Evolutionary conservation across 306 rosid genomes (phyloP).

Genomic region (Sechiopsis laciniata): DNA sequence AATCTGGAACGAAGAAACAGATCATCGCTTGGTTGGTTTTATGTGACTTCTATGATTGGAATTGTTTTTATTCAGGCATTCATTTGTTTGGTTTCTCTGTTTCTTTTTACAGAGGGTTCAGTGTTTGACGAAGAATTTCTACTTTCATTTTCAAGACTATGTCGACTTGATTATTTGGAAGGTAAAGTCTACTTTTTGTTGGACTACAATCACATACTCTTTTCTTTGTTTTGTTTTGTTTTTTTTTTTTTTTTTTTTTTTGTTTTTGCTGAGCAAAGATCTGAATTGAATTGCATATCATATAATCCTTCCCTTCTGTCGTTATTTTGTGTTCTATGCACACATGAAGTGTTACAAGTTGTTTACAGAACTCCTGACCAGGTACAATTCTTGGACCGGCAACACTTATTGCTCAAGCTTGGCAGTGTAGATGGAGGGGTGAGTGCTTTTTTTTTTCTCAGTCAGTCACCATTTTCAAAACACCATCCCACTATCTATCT

Average conservation of each 20-base stretch:
- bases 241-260: conserved; percentile 22
- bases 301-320: conserved; percentile 1
- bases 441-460: conserved; percentile 34
- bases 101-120: conserved; percentile 68
- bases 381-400: conserved; percentile 99
- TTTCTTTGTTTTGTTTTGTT: conserved; percentile 12
- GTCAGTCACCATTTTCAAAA: neutral
- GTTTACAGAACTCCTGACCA: conserved; percentile 49
- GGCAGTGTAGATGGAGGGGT: conserved; percentile 98
- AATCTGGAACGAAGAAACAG: conserved; percentile 79
- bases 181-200: conserved; percentile 40
- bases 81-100: conserved; percentile 23
- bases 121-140: conserved; percentile 71
- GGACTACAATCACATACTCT: neutral
- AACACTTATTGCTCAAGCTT: conserved; percentile 87
- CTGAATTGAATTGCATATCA: conserved; percentile 27
- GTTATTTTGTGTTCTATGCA: neutral
- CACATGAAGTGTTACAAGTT: conserved; percentile 34
- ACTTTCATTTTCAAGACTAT: conserved; percentile 92
- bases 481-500: neutral
- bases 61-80: conserved; percentile 24
- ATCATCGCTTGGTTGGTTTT: conserved; percentile 40
- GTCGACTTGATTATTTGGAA: conserved; percentile 84
- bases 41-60: too few species aligned
- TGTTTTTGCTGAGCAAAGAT: conserved; percentile 23